Evolutionary conservation across 768 basidiomycete species (phyloP), one percentile per base, ranked within the genome.

Genomic region (Hericium rajendrae): DNA sequence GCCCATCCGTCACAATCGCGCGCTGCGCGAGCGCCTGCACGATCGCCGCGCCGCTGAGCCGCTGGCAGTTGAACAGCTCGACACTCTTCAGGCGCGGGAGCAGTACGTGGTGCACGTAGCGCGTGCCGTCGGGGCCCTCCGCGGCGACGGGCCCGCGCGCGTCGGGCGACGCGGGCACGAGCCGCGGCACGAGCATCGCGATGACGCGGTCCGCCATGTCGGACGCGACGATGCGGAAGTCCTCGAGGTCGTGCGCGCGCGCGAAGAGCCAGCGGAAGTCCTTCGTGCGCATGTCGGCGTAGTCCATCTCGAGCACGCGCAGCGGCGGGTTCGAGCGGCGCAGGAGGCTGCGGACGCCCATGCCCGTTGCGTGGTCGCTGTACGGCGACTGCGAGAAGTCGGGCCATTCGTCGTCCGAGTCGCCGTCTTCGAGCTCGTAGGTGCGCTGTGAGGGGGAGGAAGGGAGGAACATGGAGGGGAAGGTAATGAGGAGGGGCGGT

Each of bases 251-350:
- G 0, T 67, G 66, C 12, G 87, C 71, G 39, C 76, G 73, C 57
- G 82, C 79, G 60, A 90, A 90, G 51, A 82, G 72, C 71, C 82
- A 87, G 32, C 64, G 67, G 65, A 91, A 91, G 66, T 91, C 88
- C 70, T 88, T 90, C 37, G 87, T 90, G 48, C 87, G 84, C 81
- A 88, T 84, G 70, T 90, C 88, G 54, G 85, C 84, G 62, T 83
- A 86, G 64, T 90, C 84, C 88, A 91, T 90, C 65, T 85, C 79
- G 22, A 90, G 78, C 37, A 82, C 68, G 51, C 75, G 75, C 41
- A 91, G 71, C 13, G 85, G 85, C 2, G 88, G 88, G 51, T 72
- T 72, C 57, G 77, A 84, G 10, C 84, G 79, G 9, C 70, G 65
- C 37, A 89, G 76, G 55, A 91, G 77, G 48, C 72, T 76, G 28